Evolutionary conservation across 2,329 filamentous ascomycete genomes (phyloP), one percentile per base, ranked within the genome.

Genomic region (Fusarium nurragi): DNA sequence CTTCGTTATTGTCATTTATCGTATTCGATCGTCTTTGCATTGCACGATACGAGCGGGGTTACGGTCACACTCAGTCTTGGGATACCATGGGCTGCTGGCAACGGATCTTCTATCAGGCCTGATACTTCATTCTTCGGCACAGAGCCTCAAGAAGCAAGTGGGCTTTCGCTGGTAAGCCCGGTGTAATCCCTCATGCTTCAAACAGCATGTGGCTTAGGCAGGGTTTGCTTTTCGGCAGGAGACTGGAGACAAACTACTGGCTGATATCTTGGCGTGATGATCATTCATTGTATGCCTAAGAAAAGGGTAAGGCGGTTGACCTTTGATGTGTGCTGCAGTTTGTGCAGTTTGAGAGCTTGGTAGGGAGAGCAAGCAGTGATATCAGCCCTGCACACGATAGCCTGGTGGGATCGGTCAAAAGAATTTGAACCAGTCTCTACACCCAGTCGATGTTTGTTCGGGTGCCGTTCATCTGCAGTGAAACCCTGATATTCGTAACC

Each of bases 11-110:
- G 46, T 65, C 50, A 48, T 64, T 46, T 63, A 37, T 58, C 49
- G 50, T 64, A 52, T 58, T 58, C 34, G 32, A 39, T 14, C 39
- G 46, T 60, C 38, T 57, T 12, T 5, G 22, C 58, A 66, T 54
- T 59, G 64, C 41, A 64, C 58, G 38, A 66, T 67, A 66, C 64
- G 64, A 67, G 45, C 49, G 23, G 37, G 51, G 49, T 44, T 46
- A 19, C 41, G 28, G 49, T 52, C 14, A 25, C 47, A 53, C 60
- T 46, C 21, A 25, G 38, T 28, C 14, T 21, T 34, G 32, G 10
- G 43, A 36, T 22, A 57, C 40, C 45, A 34, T 26, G 32, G 34
- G 34, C n/a, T 41, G 21, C 46, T 41, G 25, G n/a, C 26, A 56
- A 19, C 25, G 22, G 37, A 34, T 21, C 8, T 11, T 25, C 30